Evolutionary conservation across 2,329 filamentous ascomycete species (phyloP), one percentile per base, ranked within the genome.

Genomic region (Tolypocladium sp.): DNA sequence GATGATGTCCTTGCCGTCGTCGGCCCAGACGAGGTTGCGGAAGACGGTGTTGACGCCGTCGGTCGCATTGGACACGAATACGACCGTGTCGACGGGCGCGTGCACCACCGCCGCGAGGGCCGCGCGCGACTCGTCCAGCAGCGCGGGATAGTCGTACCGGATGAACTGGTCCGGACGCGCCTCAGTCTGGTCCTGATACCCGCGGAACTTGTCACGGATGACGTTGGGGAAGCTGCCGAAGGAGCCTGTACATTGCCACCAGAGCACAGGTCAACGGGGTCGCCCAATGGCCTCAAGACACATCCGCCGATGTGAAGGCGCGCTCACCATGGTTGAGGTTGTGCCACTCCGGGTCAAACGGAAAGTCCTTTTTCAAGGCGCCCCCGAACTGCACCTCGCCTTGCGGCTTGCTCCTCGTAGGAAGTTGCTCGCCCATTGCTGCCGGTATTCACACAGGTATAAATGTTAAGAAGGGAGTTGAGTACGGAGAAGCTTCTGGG

Each of bases 21-120:
- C 70, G 42, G 83, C 71, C 80, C 87, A 96, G 1, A 70, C 68
- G 2, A 97, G 72, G 69, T 89, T 92, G 49, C 88, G 84, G n/a
- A 96, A 80, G 6, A 96, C 83, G 0, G 86, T 90, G 74, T 94
- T 93, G 54, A 92, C 74, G 30, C 84, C 90, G 0, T 83, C 87
- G 0, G 91, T 95, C 15, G 92, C 91, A 70, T 97, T 97, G 59
- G 83, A 77, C 1, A 96, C 85, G 63, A 95, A 87, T 1, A 96
- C 91, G 44, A 90, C 76, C 12, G 86, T 85, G 12, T 87, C 79
- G 1, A 77, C 68, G 0, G 87, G 85, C 0, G 83, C 87, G 61
- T 89, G 83, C 61, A 97, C 76, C 27, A 91, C 67, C 30, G 76
- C 70, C 1, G 90, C 88, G 5, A 92, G 75, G 3, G 86, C 86